These are phyloP conservation scores for Cladosporium sp. DNA, from an alignment of 2,329 filamentous ascomycete species.

Conservation along the genomic window DNA sequence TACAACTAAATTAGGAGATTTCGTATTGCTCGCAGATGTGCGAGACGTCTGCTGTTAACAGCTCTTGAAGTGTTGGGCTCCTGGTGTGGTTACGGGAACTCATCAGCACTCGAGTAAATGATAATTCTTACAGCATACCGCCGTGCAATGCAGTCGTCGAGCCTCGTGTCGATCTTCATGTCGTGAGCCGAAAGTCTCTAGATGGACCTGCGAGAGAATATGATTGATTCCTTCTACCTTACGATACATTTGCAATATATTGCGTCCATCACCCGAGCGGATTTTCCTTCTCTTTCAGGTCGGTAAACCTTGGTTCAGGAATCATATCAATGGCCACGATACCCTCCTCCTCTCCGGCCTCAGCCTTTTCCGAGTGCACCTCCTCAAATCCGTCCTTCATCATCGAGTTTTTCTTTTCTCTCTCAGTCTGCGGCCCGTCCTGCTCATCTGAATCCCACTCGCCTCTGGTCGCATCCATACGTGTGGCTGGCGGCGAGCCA, in stretches of 20 bases:
- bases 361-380: slow-evolving; percentile 13
- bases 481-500: not conserved
- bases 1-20: not conserved
- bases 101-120: not conserved
- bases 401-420: slow-evolving; percentile 9
- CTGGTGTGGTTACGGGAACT: not conserved
- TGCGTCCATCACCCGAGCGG: slow-evolving; percentile 28
- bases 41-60: not conserved
- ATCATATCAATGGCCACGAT: slow-evolving; percentile 17
- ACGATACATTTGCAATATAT: not conserved
- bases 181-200: not conserved
- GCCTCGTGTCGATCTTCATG: too few relatives aligned
- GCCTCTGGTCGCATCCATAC: slow-evolving; percentile 19
- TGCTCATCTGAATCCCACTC: slow-evolving; percentile 4
- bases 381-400: slow-evolving; percentile 22
- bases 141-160: too few relatives aligned
- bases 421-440: slow-evolving; percentile 1
- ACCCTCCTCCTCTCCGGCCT: slow-evolving; percentile 25
- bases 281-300: slow-evolving; percentile 37
- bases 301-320: slow-evolving; percentile 30
- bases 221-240: not conserved
- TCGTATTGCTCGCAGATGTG: not conserved
- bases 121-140: too few relatives aligned
- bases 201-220: not conserved
- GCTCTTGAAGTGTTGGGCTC: too few relatives aligned